phyloP scores from a whole-genome alignment of 768 basidiomycete species.

The Butyriboletus loyo region DNA sequence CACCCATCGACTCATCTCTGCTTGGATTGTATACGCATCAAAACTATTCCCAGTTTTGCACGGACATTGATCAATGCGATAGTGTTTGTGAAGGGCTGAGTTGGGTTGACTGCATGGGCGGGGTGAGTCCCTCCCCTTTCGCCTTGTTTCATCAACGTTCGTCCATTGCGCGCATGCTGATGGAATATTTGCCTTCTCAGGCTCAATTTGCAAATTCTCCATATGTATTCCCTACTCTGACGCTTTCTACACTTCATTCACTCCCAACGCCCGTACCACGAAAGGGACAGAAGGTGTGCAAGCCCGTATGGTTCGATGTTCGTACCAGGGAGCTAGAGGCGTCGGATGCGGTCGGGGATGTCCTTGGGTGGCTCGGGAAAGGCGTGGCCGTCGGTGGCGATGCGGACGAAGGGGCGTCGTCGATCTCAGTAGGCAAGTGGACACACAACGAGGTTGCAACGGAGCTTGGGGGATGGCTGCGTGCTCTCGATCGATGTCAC shows the following conservation, averaged over 20 bases:
- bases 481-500: constrained; percentile 38
- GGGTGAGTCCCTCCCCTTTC: constrained; percentile 38
- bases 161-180: not conserved
- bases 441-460: constrained; percentile 46
- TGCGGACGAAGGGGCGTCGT: not conserved
- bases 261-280: constrained; percentile 85
- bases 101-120: constrained; percentile 65
- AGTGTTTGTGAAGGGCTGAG: constrained; percentile 73
- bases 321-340: constrained; percentile 57
- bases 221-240: constrained; percentile 81
- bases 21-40: constrained; percentile 92
- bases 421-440: constrained; percentile 43
- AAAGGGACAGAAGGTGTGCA: constrained; percentile 76
- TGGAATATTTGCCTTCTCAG: constrained; percentile 32
- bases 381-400: constrained; percentile 17
- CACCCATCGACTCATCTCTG: constrained; percentile 87
- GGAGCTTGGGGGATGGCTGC: constrained; percentile 59
- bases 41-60: constrained; percentile 86
- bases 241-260: constrained; percentile 81
- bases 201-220: constrained; percentile 61
- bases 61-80: constrained; percentile 69
- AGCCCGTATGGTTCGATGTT: constrained; percentile 80
- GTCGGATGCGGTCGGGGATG: constrained; percentile 54
- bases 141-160: not conserved
- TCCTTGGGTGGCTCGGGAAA: constrained; percentile 52